phyloP scores from a whole-genome alignment of 2,329 filamentous ascomycete genomes.

The Fusarium sp. region DNA sequence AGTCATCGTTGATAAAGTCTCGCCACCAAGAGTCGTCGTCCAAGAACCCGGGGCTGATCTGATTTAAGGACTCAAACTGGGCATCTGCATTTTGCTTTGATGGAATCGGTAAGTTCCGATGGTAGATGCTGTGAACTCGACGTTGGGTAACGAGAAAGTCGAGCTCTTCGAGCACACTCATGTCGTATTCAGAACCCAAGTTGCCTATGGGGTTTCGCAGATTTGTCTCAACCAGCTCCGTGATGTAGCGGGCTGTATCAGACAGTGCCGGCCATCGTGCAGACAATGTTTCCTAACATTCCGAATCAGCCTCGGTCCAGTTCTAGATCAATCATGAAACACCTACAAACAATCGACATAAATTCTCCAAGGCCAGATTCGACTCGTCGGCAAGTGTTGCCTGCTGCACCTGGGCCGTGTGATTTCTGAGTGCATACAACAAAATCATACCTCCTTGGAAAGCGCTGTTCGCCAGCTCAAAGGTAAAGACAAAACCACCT shows the following conservation, averaged over 20 bases:
- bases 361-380: not conserved
- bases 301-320: not conserved
- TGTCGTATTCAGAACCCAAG: not conserved
- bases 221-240: not conserved
- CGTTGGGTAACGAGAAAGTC: not conserved
- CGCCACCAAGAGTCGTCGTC: constrained; percentile 2
- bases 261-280: not conserved
- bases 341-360: not conserved
- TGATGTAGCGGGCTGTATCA: not conserved
- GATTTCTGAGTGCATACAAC: not conserved
- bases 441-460: not conserved
- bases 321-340: too few relatives aligned
- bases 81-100: not conserved
- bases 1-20: not conserved
- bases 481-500: not conserved
- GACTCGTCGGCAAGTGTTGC: not conserved
- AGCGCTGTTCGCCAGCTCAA: not conserved
- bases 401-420: not conserved
- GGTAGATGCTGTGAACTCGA: not conserved
- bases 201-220: not conserved
- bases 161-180: not conserved
- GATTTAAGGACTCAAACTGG: not conserved
- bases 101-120: not conserved
- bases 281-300: not conserved
- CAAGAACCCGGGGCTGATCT: not conserved